These are phyloP conservation scores for Talaromyces sp. DNA, from an alignment of 2,329 filamentous ascomycete species.

Conservation along the genomic window DNA sequence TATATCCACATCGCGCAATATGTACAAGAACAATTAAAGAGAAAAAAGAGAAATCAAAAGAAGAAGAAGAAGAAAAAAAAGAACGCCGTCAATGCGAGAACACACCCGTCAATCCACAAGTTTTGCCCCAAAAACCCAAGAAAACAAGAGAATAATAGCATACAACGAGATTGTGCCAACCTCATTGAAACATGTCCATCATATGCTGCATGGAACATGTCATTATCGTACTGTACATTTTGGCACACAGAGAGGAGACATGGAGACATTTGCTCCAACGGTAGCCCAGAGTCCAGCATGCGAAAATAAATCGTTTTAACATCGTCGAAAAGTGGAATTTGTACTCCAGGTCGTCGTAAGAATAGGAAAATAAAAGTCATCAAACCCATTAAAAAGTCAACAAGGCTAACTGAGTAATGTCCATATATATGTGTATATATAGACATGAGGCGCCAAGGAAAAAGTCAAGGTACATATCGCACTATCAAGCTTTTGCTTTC, in stretches of 20 bases:
- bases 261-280: background rate
- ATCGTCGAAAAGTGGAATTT: background rate
- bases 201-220: background rate
- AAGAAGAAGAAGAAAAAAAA: background rate
- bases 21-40: conserved; percentile 1
- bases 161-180: conserved; percentile 7
- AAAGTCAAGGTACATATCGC: background rate
- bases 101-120: background rate
- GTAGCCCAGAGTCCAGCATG: background rate
- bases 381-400: background rate
- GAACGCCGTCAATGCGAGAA: conserved; percentile 2
- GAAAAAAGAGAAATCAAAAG: background rate
- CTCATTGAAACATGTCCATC: background rate
- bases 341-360: background rate
- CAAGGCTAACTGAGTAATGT: background rate
- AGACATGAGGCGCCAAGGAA: background rate
- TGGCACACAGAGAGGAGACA: background rate
- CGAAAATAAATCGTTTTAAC: background rate
- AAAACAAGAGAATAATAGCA: conserved; percentile 6
- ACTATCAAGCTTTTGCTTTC: background rate
- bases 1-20: background rate
- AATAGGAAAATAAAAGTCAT: background rate
- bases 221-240: background rate
- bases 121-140: conserved; percentile 1
- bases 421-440: background rate